Evolutionary conservation across 2,329 filamentous ascomycete genomes (phyloP).

Genomic region (Botrytis fabae): DNA sequence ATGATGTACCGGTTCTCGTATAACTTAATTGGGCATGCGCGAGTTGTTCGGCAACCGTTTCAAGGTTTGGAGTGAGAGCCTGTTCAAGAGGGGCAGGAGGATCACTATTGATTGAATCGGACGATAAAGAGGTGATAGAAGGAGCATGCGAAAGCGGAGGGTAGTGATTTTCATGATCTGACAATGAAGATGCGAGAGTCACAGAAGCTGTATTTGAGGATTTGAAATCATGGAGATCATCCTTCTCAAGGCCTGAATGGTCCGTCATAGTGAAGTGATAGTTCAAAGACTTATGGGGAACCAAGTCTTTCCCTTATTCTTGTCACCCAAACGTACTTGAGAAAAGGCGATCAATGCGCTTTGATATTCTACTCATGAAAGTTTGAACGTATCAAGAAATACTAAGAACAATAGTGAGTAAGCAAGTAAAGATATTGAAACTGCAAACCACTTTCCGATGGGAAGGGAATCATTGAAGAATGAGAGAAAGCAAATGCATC

Average conservation of each 20-base stretch:
- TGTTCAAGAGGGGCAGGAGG: slow-evolving; percentile 44
- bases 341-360: background rate
- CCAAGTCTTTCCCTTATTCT: background rate
- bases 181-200: slow-evolving; percentile 20
- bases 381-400: background rate
- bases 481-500: background rate
- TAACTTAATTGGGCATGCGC: slow-evolving; percentile 42
- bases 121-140: slow-evolving; percentile 25
- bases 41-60: slow-evolving; percentile 45
- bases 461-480: background rate
- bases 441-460: background rate
- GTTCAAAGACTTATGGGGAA: background rate
- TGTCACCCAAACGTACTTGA: background rate
- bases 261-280: slow-evolving; percentile 27
- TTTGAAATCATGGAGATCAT: slow-evolving; percentile 24
- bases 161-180: slow-evolving; percentile 31
- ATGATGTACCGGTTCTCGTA: slow-evolving; percentile 46
- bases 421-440: background rate
- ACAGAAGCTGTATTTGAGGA: slow-evolving; percentile 17
- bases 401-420: background rate
- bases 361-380: background rate
- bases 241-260: slow-evolving; percentile 28
- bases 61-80: slow-evolving; percentile 43
- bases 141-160: slow-evolving; percentile 8
- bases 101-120: slow-evolving; percentile 34